Evolutionary conservation across 306 rosid genomes (phyloP).

Genomic region (Prunus salicina): DNA sequence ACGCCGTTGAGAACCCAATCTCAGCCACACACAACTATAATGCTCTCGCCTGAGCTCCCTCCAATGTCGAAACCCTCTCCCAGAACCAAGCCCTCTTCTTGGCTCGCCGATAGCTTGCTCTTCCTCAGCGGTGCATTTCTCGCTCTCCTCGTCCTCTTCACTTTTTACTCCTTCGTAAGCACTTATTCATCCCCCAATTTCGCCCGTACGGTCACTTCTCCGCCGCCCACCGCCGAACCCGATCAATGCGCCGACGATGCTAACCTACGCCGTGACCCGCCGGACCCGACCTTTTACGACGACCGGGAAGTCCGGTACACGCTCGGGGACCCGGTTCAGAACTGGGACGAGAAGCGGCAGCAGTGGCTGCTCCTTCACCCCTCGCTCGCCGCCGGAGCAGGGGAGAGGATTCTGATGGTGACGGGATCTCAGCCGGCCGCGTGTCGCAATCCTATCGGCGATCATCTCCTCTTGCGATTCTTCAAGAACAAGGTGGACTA

Average conservation of each 20-base stretch:
- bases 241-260: constrained; percentile 1
- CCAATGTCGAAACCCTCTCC: constrained; percentile 47
- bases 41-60: constrained; percentile 44
- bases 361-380: constrained; percentile 66
- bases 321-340: constrained; percentile 39
- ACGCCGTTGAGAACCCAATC: not conserved
- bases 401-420: constrained; percentile 36
- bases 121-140: constrained; percentile 60
- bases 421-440: constrained; percentile 80
- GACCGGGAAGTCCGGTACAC: constrained; percentile 58
- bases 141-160: constrained; percentile 58
- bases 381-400: constrained; percentile 35
- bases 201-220: not conserved
- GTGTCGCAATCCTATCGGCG: constrained; percentile 73
- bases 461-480: constrained; percentile 55
- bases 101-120: constrained; percentile 44
- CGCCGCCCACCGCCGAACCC: not conserved
- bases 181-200: constrained; percentile 27
- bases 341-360: constrained; percentile 72
- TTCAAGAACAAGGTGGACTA: constrained; percentile 90
- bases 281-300: constrained; percentile 58
- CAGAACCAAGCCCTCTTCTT: constrained; percentile 41
- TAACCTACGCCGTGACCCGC: constrained; percentile 39
- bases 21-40: not conserved
- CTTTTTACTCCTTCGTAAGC: constrained; percentile 39